phyloP scores from a whole-genome alignment of 2,329 filamentous ascomycete genomes.

The Hypoxylon sp. region DNA sequence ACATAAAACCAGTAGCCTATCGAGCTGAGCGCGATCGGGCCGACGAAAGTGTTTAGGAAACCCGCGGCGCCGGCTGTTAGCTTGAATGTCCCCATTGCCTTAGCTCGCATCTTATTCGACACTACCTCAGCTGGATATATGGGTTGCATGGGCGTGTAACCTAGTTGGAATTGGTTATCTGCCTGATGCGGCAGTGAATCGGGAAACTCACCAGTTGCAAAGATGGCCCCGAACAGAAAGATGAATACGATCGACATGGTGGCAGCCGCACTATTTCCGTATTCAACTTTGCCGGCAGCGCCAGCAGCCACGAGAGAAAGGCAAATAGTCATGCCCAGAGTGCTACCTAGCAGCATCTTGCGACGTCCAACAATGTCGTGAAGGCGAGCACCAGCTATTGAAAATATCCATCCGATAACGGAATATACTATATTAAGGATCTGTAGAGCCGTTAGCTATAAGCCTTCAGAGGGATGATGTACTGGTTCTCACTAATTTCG shows the following conservation, averaged over 20 bases:
- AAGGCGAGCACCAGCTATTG: constrained; percentile 56
- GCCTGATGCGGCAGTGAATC: not conserved
- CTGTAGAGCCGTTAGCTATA: constrained; percentile 23
- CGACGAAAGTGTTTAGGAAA: constrained; percentile 56
- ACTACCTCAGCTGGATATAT: constrained; percentile 58
- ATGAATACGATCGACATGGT: constrained; percentile 58
- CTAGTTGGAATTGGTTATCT: constrained; percentile 36
- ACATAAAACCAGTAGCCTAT: constrained; percentile 58
- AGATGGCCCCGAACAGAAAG: constrained; percentile 58
- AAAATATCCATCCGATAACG: constrained; percentile 57
- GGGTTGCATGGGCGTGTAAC: constrained; percentile 58
- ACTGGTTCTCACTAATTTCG: constrained; percentile 53
- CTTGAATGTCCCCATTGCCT: constrained; percentile 57
- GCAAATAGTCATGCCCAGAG: constrained; percentile 56
- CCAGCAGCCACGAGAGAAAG: constrained; percentile 57
- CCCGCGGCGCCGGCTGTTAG: constrained; percentile 57
- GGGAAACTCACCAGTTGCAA: constrained; percentile 47
- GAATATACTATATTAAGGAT: constrained; percentile 59
- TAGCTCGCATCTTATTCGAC: constrained; percentile 58
- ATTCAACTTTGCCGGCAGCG: constrained; percentile 55
- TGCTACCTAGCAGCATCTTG: constrained; percentile 58
- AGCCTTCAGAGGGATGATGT: not conserved
- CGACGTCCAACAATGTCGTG: constrained; percentile 60
- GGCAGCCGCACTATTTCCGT: constrained; percentile 55
- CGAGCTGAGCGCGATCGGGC: constrained; percentile 50